These are phyloP conservation scores for Penicillium lividum DNA, from an alignment of 495 filamentous ascomycete genomes.

Conservation along the genomic window DNA sequence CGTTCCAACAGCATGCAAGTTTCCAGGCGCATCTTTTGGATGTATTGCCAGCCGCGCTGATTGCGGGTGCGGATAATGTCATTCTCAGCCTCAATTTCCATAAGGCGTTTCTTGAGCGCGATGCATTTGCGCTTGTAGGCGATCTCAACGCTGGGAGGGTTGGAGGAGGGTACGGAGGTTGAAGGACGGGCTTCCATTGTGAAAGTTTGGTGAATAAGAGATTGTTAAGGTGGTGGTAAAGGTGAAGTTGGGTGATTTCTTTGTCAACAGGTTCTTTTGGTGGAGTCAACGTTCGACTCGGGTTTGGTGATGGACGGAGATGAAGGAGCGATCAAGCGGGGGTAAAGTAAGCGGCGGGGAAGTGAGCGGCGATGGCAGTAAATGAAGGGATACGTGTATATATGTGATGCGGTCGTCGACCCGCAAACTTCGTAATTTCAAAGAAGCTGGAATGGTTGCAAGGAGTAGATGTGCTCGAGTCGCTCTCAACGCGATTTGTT, in stretches of 20 bases:
- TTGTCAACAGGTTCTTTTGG: not conserved
- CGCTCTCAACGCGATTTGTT: slow-evolving; percentile 16
- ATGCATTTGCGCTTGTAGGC: slow-evolving; percentile 98
- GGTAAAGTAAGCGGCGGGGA: not conserved
- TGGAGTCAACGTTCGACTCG: not conserved
- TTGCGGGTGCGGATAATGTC: slow-evolving; percentile 76
- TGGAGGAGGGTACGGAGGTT: slow-evolving; percentile 31
- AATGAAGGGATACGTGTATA: not conserved
- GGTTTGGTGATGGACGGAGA: not conserved
- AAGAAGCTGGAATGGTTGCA: slow-evolving; percentile 2
- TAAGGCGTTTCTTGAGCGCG: slow-evolving; percentile 85
- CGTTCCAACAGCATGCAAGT: slow-evolving; percentile 88
- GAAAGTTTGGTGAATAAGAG: not conserved
- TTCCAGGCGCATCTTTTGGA: slow-evolving; percentile 91
- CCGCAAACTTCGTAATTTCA: not conserved
- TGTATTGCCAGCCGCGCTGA: slow-evolving; percentile 73
- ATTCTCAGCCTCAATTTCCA: slow-evolving; percentile 86
- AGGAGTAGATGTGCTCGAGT: slow-evolving; percentile 6
- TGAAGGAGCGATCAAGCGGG: not conserved
- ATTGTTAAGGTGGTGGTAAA: not conserved
- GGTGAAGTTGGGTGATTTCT: not conserved
- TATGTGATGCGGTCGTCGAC: not conserved
- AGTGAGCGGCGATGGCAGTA: not conserved
- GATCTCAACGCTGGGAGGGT: slow-evolving; percentile 88
- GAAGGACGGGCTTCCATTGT: slow-evolving; percentile 35